These are phyloP conservation scores for Chaetomium sp. DNA, from an alignment of 2,329 filamentous ascomycete genomes.

Conservation along the genomic window DNA sequence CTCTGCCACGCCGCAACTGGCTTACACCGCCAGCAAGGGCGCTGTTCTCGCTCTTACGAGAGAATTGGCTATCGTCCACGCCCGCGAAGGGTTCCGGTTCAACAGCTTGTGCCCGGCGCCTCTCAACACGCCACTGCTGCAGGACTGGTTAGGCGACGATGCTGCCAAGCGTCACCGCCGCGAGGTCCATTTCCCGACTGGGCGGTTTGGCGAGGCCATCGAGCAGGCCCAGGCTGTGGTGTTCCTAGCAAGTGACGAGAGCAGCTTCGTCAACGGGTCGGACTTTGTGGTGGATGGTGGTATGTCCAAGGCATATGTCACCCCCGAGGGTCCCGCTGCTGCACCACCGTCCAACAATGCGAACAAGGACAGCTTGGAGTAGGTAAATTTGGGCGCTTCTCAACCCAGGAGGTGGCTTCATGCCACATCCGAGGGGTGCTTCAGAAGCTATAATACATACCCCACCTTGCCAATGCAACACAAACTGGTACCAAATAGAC, in stretches of 20 bases:
- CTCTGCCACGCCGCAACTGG: slow-evolving; percentile 79
- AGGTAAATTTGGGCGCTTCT: neutral
- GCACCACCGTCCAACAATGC: slow-evolving; percentile 55
- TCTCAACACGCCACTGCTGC: slow-evolving; percentile 82
- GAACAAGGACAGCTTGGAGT: slow-evolving; percentile 41
- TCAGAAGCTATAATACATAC: neutral
- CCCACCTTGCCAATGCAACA: too few relatives aligned
- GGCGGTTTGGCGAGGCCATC: slow-evolving; percentile 86
- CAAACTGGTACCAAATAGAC: too few relatives aligned
- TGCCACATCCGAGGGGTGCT: too few relatives aligned
- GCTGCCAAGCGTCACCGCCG: slow-evolving; percentile 71
- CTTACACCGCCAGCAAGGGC: slow-evolving; percentile 91
- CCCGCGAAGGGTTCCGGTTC: slow-evolving; percentile 81
- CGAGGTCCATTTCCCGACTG: slow-evolving; percentile 83
- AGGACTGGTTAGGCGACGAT: slow-evolving; percentile 91
- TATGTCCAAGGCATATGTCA: slow-evolving; percentile 87
- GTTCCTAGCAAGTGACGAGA: slow-evolving; percentile 81
- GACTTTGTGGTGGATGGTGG: slow-evolving; percentile 96
- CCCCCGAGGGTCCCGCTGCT: slow-evolving; percentile 52
- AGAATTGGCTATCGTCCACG: slow-evolving; percentile 87
- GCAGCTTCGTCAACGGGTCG: slow-evolving; percentile 81
- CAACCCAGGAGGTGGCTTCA: neutral
- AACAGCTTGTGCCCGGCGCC: slow-evolving; percentile 87
- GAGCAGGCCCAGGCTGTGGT: slow-evolving; percentile 88
- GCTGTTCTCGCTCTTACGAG: slow-evolving; percentile 85